phyloP scores from a whole-genome alignment of 2,329 filamentous ascomycete species.

The Fusarium euwallaceae region DNA sequence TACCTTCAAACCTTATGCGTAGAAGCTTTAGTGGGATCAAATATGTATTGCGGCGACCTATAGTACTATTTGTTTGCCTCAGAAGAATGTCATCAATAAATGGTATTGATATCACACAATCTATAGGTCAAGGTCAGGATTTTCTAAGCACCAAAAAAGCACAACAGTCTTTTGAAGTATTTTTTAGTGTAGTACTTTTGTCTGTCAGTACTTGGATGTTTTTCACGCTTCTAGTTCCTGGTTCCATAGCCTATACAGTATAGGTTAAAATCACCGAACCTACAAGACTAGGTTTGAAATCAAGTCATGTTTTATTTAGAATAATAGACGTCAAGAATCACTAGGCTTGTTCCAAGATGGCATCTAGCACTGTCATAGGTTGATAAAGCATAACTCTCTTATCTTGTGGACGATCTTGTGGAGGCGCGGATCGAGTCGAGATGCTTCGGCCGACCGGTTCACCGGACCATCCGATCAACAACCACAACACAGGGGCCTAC shows the following conservation, averaged over 20 bases:
- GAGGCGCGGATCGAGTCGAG: not conserved
- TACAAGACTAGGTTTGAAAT: not conserved
- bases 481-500: not conserved
- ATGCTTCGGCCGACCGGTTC: not conserved
- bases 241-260: not conserved
- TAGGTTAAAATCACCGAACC: not conserved
- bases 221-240: not conserved
- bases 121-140: not conserved
- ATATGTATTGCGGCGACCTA: not conserved
- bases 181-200: not conserved
- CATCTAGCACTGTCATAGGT: not conserved
- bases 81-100: not conserved
- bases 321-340: not conserved
- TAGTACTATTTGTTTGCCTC: not conserved
- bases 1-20: not conserved
- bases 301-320: not conserved
- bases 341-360: not conserved
- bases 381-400: not conserved
- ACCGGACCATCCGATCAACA: not conserved
- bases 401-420: not conserved
- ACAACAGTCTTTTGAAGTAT: not conserved
- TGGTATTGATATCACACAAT: not conserved
- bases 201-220: not conserved
- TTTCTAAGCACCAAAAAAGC: not conserved
- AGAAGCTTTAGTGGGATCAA: not conserved